Base-by-base conservation (phyloP, 1,284 basidiomycete species). In the Agroathelia rolfsii region DNA sequence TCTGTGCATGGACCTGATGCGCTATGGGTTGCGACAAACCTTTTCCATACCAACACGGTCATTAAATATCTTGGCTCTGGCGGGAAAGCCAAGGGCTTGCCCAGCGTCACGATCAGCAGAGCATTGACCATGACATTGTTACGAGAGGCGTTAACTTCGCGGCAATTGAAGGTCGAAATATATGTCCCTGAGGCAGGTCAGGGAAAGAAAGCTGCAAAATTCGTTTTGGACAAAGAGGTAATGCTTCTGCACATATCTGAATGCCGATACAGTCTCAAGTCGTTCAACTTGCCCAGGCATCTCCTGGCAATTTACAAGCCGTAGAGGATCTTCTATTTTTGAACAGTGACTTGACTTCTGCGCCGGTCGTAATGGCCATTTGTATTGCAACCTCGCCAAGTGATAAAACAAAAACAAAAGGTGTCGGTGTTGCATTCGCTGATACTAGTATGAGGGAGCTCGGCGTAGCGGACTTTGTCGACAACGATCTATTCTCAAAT, bases 401-500 rank as follows among this genome's bases (percentile, higher is more conserved):
- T 1, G 51, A 56, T 18, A 69, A 72, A 59, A 71, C 57, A 42
- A 77, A 71, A 45, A 55, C 62, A 8, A 81, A 72, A 46, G 65
- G 68, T 1, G 57, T 87, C 15, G 82, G 81, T 1, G 58, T 86
- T 22, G 82, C 83, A 0, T 87, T 80, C 45, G 83, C 83, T 0
- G 82, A 87, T 48, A 78, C 83, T 0, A 96, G 61, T 39, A 58
- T 69, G 1, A 69, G 81, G 11, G 69, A 82, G 46, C 62, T 87
- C 3, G 84, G 84, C 5, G 75, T 82, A 0, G 69, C 87, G 11
- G 89, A 98, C 43, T 98, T 88, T 47, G 76, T 81, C 1, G 95
- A 99, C 51, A 95, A 94, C 47, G 95, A 98, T 41, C 64, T 93
- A 8, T 97, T 93, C 57, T 92, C 88, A 1, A 98, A 98, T 51